Evolutionary conservation across 768 basidiomycete genomes (phyloP).

Genomic region (Rhizopogon sp.): DNA sequence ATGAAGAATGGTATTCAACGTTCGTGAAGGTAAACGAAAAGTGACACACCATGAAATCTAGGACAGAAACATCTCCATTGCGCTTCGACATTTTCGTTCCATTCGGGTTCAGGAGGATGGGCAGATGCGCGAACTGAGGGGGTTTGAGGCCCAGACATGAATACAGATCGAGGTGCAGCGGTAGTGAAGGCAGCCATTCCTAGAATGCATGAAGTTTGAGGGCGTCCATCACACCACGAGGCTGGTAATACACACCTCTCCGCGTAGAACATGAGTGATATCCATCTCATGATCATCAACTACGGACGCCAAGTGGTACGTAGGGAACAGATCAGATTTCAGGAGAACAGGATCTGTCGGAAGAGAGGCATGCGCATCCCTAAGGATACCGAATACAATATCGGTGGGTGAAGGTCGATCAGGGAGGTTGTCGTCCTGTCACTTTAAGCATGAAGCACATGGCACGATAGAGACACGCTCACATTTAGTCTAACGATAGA

Average conservation of each 20-base stretch:
- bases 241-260: slow-evolving; percentile 55
- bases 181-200: slow-evolving; percentile 96
- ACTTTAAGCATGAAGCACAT: slow-evolving; percentile 1
- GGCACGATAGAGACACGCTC: slow-evolving; percentile 15
- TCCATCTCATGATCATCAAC: slow-evolving; percentile 97
- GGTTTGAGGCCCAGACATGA: slow-evolving; percentile 63
- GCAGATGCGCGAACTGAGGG: slow-evolving; percentile 88
- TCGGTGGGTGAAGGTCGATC: slow-evolving; percentile 49
- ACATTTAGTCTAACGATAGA: slow-evolving; percentile 88
- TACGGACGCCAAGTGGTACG: slow-evolving; percentile 94
- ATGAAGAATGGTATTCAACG: neutral
- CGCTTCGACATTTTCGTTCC: slow-evolving; percentile 95
- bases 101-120: slow-evolving; percentile 84
- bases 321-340: slow-evolving; percentile 91
- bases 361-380: slow-evolving; percentile 71
- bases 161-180: slow-evolving; percentile 88
- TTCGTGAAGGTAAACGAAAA: neutral
- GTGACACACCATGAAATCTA: slow-evolving; percentile 73
- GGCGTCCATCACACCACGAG: too few species aligned
- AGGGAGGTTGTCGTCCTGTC: slow-evolving; percentile 57
- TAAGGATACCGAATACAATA: slow-evolving; percentile 70
- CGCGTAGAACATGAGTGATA: slow-evolving; percentile 91
- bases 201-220: slow-evolving; percentile 23
- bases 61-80: slow-evolving; percentile 81
- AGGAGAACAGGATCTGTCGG: slow-evolving; percentile 89